Base-by-base conservation (phyloP, 768 basidiomycete genomes). In the Asterophora lycoperdoides region DNA sequence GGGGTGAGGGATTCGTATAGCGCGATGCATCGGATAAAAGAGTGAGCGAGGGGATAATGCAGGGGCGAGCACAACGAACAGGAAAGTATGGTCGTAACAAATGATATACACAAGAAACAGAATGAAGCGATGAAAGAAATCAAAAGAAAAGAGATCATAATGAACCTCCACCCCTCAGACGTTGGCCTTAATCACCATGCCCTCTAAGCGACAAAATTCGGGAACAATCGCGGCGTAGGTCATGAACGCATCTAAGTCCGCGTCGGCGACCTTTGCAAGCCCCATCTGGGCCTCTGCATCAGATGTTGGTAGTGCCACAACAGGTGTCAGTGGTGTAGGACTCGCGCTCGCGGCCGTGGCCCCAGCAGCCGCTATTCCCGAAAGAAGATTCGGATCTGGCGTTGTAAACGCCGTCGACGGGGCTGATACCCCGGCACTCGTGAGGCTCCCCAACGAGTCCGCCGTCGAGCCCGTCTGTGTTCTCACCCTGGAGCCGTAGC, bases 141-240 rank as follows among this genome's bases (percentile, higher is more conserved):
- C 39, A 41, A 41, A 37, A 34, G 10, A 37, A 35, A 28, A 28
- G 23, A 36, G 18, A 26, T 15, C 10, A 26, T 20, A 44, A 15
- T 28, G 32, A 39, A n/a, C 28, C 30, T 19, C 11, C 35, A 15
- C 23, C 37, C 28, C 23, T 70, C 57, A 77, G 17, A 77, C 73
- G 40, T 77, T 76, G 19, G 71, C 74, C 59, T 89, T 90, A 56
- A 84, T 77, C 43, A 91, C 65, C 78, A 92, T 84, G 9, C 80
- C 77, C 67, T 93, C 90, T 55, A 93, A 66, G 35, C 90, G 72
- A 69, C 79, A 81, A 64, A 82, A 92, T 68, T 93, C 90, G 20
- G 88, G 86, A 14, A 92, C 84, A 61, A 91, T 86, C 30, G 87
- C 80, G 15, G 89, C 88, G 62, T 93, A 93, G 0, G 84, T 79